Conservation (phyloP, 2,329 filamentous ascomycete species). For the Zymoseptoria crescenta region DNA sequence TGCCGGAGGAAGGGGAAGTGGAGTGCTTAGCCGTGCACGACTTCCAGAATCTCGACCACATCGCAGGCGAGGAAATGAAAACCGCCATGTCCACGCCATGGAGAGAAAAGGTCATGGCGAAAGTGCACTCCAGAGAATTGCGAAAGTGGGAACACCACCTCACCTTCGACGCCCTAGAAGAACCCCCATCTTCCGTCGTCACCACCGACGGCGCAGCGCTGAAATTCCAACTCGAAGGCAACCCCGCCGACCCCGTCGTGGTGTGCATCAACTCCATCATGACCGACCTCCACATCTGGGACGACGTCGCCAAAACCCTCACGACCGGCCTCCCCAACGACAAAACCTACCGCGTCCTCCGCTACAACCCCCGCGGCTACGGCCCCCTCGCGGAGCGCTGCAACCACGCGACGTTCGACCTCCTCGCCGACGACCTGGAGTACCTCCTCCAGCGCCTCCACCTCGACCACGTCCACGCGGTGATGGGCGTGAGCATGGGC, state of each 20-base stretch:
- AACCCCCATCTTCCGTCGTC: conserved; percentile 60
- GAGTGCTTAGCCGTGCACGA: conserved; percentile 65
- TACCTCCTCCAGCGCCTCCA: conserved; percentile 61
- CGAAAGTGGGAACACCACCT: conserved; percentile 66
- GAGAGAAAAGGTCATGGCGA: conserved; percentile 50
- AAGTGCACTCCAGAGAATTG: conserved; percentile 50
- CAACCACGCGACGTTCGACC: conserved; percentile 48
- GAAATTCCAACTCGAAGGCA: conserved; percentile 68
- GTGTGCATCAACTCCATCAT: conserved; percentile 76
- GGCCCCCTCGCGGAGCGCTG: conserved; percentile 33
- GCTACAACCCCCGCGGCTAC: conserved; percentile 70
- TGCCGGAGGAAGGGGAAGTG: conserved; percentile 39
- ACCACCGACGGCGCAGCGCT: conserved; percentile 61
- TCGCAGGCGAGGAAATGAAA: conserved; percentile 57
- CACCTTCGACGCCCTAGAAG: conserved; percentile 59
- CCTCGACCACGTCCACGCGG: conserved; percentile 55
- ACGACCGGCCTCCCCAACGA: conserved; percentile 39
- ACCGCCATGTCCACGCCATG: conserved; percentile 57
- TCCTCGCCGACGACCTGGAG: conserved; percentile 60
- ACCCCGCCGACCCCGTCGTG: conserved; percentile 61
- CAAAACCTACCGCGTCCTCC: conserved; percentile 62
- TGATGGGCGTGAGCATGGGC: conserved; percentile 74
- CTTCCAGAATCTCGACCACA: conserved; percentile 58
- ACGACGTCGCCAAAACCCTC: conserved; percentile 60
- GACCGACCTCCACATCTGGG: conserved; percentile 74